Conservation (phyloP, 179 eudicot genomes). For the Nepenthes alata region DNA sequence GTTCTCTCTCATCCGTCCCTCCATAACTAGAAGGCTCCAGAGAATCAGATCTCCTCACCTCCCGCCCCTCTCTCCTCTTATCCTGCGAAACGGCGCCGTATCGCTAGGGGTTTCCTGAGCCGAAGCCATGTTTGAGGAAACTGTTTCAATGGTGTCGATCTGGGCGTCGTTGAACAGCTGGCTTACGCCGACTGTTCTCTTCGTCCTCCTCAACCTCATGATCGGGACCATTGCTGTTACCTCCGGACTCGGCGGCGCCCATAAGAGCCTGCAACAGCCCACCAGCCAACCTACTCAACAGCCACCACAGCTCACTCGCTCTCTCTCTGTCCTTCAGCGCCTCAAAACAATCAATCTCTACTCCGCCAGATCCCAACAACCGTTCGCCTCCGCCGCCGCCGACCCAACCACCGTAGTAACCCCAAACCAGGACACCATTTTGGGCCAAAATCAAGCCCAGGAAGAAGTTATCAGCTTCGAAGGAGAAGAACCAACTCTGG, state of each 20-base stretch:
- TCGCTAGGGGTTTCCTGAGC: too few species aligned
- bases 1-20: too few species aligned
- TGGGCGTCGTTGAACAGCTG: conserved; percentile 58
- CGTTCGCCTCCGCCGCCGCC: background rate
- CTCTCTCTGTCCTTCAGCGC: conserved; percentile 47
- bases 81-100: background rate
- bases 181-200: conserved; percentile 67
- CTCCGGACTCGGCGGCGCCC: conserved; percentile 19
- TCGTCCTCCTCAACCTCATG: conserved; percentile 61
- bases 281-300: background rate
- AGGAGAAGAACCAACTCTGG: conserved; percentile 25
- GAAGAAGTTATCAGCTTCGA: conserved; percentile 3
- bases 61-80: background rate
- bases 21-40: too few species aligned
- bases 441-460: conserved; percentile 8
- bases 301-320: conserved; percentile 17
- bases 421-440: conserved; percentile 3
- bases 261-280: too few species aligned
- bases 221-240: conserved; percentile 59
- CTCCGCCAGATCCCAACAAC: conserved; percentile 15
- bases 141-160: conserved; percentile 22
- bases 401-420: background rate
- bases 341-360: conserved; percentile 17
- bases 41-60: background rate
- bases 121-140: conserved; percentile 23